A percentile compares a stretch with the other conserved stretches of the same genome.
Evolutionary conservation across 257 asterid genomes (phyloP).

Genomic region (Solanum phureja): DNA sequence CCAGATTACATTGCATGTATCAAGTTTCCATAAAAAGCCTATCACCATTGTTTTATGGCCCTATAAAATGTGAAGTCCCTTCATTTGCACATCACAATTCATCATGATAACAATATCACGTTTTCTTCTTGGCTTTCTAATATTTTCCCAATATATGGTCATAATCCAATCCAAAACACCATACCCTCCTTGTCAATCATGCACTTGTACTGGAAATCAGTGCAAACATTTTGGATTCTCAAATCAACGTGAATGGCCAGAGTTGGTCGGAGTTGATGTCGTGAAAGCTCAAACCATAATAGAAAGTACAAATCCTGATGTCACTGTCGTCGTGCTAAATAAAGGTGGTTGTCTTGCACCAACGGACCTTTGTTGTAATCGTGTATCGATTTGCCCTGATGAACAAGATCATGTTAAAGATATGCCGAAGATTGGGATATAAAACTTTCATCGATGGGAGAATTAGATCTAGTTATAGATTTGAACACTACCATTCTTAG

Average conservation of each 20-base stretch:
- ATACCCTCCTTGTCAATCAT: not conserved
- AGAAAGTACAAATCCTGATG: not conserved
- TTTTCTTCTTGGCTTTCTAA: no score
- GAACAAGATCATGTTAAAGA: not conserved
- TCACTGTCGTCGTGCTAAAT: not conserved
- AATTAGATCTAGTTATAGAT: not conserved
- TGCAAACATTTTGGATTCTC: not conserved
- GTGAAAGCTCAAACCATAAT: not conserved
- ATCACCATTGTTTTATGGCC: not conserved
- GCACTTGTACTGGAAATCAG: not conserved
- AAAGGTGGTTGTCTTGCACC: not conserved
- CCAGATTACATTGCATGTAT: not conserved
- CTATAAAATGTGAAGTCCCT: not conserved
- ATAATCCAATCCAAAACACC: no score
- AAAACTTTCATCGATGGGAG: not conserved
- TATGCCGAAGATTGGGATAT: not conserved
- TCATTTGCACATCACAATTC: no score
- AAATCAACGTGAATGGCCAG: not conserved
- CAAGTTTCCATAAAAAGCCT: not conserved
- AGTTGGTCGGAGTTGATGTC: not conserved
- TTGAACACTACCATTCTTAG: not conserved
- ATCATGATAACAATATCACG: no score
- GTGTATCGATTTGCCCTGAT: not conserved
- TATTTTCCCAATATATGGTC: no score
- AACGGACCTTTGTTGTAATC: not conserved